Base-by-base conservation (phyloP, 345 rosid genomes). In the Bruguiera gymnorhiza region DNA sequence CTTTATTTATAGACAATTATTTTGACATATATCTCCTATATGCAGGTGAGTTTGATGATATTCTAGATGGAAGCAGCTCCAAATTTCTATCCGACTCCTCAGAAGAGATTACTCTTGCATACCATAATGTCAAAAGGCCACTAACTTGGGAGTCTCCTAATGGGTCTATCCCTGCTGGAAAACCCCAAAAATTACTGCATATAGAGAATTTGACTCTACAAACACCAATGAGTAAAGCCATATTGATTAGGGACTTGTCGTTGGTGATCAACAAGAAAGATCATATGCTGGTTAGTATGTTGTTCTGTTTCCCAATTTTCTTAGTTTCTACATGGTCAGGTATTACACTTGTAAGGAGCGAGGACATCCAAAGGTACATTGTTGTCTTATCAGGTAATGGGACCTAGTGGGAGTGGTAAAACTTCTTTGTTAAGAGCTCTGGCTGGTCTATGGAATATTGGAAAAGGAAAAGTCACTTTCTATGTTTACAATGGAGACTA, bases 371-470 rank as follows among this genome's bases (percentile, higher is more conserved):
- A 39, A 69, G 37, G 54, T 76, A 8, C 70, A 39, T 62, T 53
- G 65, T 75, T 81, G 73, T 57, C 67, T 73, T 72, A 69, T 73
- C 81, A 93, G 98, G 89, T 93, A 66, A 82, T 70, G 78, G 98
- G 98, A 71, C 94, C 97, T 56, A 93, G 98, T 63, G 98, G 98
- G 51, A 84, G 97, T 58, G 98, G 98, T 60, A 93, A 93, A 86
- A 93, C 98, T 67, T 93, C 98, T 51, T 74, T 93, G 77, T 79
- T 93, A 73, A 89, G 98, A 83, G 91, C 96, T 63, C 81, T 89
- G 84, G 97, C 97, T 80, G 97, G 98, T 70, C 96, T 93, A 60
- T 93, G 97, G 98, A 84, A 73, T 80, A 78, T 78, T 60, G 98
- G 98, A 75, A 88, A 79, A 70, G 98, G 98, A 71, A 85, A 85